Conservation (phyloP, 139 green algal genomes). For the Coelastrella sp. region DNA sequence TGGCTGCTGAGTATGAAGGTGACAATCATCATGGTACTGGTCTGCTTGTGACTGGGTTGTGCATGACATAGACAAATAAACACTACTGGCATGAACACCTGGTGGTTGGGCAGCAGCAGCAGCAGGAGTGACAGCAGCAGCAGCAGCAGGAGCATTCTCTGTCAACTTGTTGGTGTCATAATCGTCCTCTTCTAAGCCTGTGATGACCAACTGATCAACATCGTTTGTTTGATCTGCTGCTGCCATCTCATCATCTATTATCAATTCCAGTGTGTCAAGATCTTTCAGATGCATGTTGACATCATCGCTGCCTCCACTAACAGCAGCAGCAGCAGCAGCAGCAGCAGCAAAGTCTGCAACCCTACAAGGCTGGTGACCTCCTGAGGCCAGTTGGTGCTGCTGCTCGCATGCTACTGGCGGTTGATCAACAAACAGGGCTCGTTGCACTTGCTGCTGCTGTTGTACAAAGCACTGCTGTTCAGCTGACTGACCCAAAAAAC, state of each 20-base stretch:
- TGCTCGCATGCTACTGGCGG: background rate
- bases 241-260: constrained; percentile 9
- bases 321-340: constrained; percentile 14
- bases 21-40: too few species aligned
- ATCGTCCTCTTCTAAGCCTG: background rate
- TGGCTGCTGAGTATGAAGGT: too few species aligned
- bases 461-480: too few species aligned
- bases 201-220: background rate
- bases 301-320: background rate
- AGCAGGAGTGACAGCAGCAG: background rate
- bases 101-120: constrained; percentile 2
- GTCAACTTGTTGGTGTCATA: background rate
- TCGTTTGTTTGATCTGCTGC: background rate
- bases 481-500: too few species aligned
- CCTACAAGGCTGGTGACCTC: background rate
- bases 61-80: too few species aligned
- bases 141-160: background rate
- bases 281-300: background rate
- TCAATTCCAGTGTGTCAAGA: background rate
- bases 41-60: too few species aligned
- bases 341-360: too few species aligned
- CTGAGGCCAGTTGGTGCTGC: background rate
- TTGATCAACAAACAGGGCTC: too few species aligned
- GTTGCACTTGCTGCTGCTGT: constrained; percentile 6
- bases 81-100: too few species aligned